Percentiles rank a stretch among this genome's conserved stretches.
These are phyloP conservation scores for Aspergillus calidoustus DNA, from an alignment of 2,329 filamentous ascomycete species.

Conservation along the genomic window DNA sequence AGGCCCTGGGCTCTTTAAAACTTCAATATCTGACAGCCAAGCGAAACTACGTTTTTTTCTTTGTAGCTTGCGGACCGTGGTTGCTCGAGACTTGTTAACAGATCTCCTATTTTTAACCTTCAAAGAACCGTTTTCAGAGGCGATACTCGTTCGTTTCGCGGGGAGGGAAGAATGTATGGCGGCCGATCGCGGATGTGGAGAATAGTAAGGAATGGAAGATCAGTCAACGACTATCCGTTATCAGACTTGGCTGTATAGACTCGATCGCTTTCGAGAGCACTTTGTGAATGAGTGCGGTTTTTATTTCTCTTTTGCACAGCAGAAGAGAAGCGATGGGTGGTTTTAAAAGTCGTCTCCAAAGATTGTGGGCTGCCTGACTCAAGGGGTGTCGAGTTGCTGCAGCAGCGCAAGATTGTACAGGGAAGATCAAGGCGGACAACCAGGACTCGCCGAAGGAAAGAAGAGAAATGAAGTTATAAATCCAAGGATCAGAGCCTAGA, in stretches of 20 bases:
- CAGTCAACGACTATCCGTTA: conserved; percentile 34
- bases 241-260: conserved; percentile 26
- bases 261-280: background rate
- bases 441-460: conserved; percentile 38
- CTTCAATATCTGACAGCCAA: conserved; percentile 10
- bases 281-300: conserved; percentile 15
- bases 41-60: conserved; percentile 18
- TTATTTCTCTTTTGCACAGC: conserved; percentile 34
- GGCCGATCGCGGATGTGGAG: conserved; percentile 33
- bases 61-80: conserved; percentile 11
- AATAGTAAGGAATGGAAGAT: conserved; percentile 38
- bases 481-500: conserved; percentile 22
- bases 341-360: conserved; percentile 16
- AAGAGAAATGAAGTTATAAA: conserved; percentile 15
- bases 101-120: conserved; percentile 23
- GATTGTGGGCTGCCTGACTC: conserved; percentile 28
- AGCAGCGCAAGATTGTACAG: conserved; percentile 26
- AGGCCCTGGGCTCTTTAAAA: background rate
- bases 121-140: conserved; percentile 19
- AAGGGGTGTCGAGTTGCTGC: conserved; percentile 28
- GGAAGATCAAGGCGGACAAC: conserved; percentile 44
- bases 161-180: conserved; percentile 31
- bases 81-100: conserved; percentile 16
- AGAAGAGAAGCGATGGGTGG: conserved; percentile 26
- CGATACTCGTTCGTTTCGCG: conserved; percentile 12